Percentiles rank a stretch among this genome's conserved stretches.
Evolutionary conservation across 2,329 filamentous ascomycete genomes (phyloP).

Genomic region (Aspergillus novofumigatus): DNA sequence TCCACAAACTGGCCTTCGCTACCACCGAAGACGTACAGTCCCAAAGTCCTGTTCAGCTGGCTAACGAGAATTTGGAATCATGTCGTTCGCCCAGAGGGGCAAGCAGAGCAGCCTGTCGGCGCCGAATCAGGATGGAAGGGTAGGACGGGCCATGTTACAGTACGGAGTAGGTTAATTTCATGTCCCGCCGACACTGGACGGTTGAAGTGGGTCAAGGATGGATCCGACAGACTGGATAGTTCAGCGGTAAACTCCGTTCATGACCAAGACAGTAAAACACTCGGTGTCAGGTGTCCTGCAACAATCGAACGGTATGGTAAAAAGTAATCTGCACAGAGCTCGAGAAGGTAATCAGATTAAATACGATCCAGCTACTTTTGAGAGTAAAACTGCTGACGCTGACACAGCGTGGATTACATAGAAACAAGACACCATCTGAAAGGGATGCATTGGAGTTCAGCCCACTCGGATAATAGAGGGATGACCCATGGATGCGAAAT

Average conservation of each 20-base stretch:
- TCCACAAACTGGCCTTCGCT: not conserved
- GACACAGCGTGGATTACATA: not conserved
- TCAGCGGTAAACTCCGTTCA: constrained; percentile 12
- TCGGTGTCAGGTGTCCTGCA: not conserved
- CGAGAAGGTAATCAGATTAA: not conserved
- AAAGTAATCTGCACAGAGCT: not conserved
- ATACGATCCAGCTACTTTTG: not conserved
- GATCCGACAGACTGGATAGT: constrained; percentile 21
- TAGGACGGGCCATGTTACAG: not conserved
- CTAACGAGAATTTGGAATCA: not conserved
- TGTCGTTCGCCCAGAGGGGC: not conserved
- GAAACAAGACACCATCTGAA: constrained; percentile 3
- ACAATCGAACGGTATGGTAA: not conserved
- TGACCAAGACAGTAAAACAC: not conserved
- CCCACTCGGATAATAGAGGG: constrained; percentile 14
- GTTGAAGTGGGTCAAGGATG: constrained; percentile 14
- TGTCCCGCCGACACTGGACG: constrained; percentile 5
- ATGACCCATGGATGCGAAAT: constrained; percentile 16
- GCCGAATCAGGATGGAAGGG: not conserved
- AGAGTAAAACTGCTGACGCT: not conserved
- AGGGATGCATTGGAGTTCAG: constrained; percentile 2
- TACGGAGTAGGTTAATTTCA: not conserved
- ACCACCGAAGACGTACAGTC: not conserved
- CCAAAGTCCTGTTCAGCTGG: not conserved
- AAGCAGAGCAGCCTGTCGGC: not conserved